Evolutionary conservation across 2,329 filamentous ascomycete species (phyloP).

Genomic region (Colletotrichum limetticola): DNA sequence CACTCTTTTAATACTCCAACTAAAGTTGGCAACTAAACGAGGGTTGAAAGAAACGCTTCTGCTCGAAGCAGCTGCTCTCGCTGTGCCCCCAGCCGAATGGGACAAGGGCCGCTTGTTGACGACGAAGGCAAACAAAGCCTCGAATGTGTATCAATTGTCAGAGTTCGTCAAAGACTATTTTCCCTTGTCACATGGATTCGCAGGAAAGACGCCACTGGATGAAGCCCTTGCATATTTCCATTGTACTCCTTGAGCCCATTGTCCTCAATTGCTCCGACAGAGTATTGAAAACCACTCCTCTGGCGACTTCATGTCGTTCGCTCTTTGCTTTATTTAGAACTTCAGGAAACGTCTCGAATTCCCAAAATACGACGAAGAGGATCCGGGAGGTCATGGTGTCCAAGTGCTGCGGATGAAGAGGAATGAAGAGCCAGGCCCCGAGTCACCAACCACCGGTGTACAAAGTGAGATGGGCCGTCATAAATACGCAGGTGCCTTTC

Average conservation of each 20-base stretch:
- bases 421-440: neutral
- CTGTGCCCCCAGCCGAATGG: no score
- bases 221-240: neutral
- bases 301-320: neutral
- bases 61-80: neutral
- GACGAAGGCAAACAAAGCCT: neutral
- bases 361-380: neutral
- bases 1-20: neutral
- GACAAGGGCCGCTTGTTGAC: neutral
- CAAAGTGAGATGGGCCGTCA: neutral
- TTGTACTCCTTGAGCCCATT: neutral
- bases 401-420: neutral
- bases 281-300: neutral
- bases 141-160: neutral
- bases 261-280: neutral
- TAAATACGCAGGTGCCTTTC: neutral
- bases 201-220: neutral
- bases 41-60: neutral
- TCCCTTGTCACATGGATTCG: neutral
- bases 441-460: neutral
- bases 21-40: neutral
- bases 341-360: neutral
- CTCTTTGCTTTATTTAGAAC: neutral
- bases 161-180: neutral
- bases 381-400: neutral